Conservation (phyloP, 768 basidiomycete genomes). For the Cystobasidium tubakii region DNA sequence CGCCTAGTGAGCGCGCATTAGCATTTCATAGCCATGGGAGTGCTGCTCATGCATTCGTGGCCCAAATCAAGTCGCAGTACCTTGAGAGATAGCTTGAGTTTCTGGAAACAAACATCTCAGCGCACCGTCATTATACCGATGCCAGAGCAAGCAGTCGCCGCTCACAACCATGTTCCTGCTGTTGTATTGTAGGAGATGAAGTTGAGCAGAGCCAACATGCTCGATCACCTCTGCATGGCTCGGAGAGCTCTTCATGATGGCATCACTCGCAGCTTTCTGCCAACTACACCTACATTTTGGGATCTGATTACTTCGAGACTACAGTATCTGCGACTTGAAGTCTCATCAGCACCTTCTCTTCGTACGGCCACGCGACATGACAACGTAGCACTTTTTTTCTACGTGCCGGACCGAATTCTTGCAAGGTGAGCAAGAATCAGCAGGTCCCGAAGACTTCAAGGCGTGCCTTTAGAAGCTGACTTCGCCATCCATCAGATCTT, state of each 20-base stretch:
- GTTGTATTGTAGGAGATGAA: neutral
- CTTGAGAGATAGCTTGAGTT: constrained; percentile 44
- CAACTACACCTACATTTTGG: neutral
- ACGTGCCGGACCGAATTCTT: too few species aligned
- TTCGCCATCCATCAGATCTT: neutral
- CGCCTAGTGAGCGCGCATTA: constrained; percentile 9
- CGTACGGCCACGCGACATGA: too few species aligned
- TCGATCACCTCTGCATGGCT: neutral
- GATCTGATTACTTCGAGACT: neutral
- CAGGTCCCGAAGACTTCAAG: too few species aligned
- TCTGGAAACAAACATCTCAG: too few species aligned
- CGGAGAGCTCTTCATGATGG: neutral
- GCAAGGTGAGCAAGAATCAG: too few species aligned
- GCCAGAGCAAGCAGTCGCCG: too few species aligned
- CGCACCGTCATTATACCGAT: too few species aligned
- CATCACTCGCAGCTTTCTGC: neutral
- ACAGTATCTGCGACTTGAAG: neutral
- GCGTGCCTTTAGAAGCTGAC: too few species aligned
- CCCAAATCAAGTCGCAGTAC: neutral
- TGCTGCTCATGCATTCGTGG: neutral
- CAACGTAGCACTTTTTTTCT: too few species aligned
- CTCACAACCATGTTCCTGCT: constrained; percentile 18
- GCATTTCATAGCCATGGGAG: neutral
- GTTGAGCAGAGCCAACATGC: neutral
- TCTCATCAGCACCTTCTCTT: too few species aligned